A percentile compares a stretch with the other conserved stretches of the same genome.
Evolutionary conservation across 495 filamentous ascomycete species (phyloP).

Genomic region (Lineolata rhizophorae): DNA sequence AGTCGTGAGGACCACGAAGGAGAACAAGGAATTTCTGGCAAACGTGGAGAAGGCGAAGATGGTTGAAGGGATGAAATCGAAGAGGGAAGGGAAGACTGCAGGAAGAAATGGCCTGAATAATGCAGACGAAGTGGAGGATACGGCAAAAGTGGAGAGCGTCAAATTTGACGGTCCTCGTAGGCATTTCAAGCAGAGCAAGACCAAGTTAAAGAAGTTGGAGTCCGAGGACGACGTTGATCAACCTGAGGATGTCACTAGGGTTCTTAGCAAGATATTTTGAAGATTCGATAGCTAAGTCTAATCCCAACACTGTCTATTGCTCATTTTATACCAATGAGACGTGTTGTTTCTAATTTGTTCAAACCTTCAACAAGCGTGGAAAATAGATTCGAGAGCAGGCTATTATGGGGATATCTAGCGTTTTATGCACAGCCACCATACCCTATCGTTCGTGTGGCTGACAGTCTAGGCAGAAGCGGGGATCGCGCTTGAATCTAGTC

Average conservation of each 20-base stretch:
- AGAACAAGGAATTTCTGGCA: slow-evolving; percentile 63
- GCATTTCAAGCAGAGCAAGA: slow-evolving; percentile 56
- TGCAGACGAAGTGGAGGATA: slow-evolving; percentile 12
- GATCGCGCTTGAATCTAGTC: too few species aligned
- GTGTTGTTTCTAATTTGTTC: too few species aligned
- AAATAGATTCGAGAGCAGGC: not conserved
- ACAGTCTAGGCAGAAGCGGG: too few species aligned
- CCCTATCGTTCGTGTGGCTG: too few species aligned
- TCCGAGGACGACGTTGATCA: slow-evolving; percentile 25
- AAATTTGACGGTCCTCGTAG: slow-evolving; percentile 6
- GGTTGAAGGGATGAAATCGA: slow-evolving; percentile 16
- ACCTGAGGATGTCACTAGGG: slow-evolving; percentile 48
- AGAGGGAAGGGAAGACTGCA: slow-evolving; percentile 38
- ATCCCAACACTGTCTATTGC: too few species aligned
- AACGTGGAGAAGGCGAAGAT: slow-evolving; percentile 46
- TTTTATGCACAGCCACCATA: too few species aligned
- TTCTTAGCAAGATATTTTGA: slow-evolving; percentile 64
- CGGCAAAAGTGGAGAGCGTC: slow-evolving; percentile 7
- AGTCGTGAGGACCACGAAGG: slow-evolving; percentile 51
- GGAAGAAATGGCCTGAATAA: slow-evolving; percentile 38
- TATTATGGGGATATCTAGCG: too few species aligned
- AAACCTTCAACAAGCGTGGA: not conserved
- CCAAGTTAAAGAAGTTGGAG: slow-evolving; percentile 23
- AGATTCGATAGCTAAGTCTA: slow-evolving; percentile 16
- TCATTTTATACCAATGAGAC: too few species aligned